phyloP scores from a whole-genome alignment of 345 rosid species.

The Capsella bursapastoris region DNA sequence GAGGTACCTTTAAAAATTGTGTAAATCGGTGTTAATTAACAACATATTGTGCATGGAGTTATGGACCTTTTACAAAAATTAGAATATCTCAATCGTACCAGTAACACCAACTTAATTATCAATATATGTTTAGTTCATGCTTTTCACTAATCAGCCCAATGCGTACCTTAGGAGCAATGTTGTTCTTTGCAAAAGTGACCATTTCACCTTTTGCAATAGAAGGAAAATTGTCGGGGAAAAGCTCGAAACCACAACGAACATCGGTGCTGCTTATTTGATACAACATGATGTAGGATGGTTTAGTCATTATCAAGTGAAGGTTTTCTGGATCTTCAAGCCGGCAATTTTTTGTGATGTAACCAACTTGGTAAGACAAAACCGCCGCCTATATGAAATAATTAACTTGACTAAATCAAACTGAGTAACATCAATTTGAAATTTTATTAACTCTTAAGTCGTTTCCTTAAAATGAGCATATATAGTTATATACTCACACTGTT shows the following conservation, averaged over 20 bases:
- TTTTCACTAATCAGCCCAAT: not conserved
- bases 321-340: conserved; percentile 48
- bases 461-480: too few relatives aligned
- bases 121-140: not conserved
- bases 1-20: not conserved
- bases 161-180: conserved; percentile 53
- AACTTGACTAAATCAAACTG: not conserved
- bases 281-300: conserved; percentile 51
- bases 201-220: conserved; percentile 57
- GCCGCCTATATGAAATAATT: conserved; percentile 47
- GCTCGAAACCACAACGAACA: conserved; percentile 53
- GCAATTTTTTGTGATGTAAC: conserved; percentile 54
- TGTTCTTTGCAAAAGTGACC: conserved; percentile 41
- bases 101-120: not conserved
- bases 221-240: conserved; percentile 52
- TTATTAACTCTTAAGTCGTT: not conserved
- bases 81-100: not conserved
- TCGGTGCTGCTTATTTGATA: conserved; percentile 59
- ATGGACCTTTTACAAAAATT: not conserved
- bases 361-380: conserved; percentile 50
- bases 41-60: not conserved
- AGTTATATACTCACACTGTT: conserved; percentile 45
- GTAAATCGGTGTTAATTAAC: not conserved
- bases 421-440: not conserved
- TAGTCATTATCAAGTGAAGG: conserved; percentile 51